Base-by-base conservation (phyloP, 495 filamentous ascomycete species). In the Usnea hakonensis region DNA sequence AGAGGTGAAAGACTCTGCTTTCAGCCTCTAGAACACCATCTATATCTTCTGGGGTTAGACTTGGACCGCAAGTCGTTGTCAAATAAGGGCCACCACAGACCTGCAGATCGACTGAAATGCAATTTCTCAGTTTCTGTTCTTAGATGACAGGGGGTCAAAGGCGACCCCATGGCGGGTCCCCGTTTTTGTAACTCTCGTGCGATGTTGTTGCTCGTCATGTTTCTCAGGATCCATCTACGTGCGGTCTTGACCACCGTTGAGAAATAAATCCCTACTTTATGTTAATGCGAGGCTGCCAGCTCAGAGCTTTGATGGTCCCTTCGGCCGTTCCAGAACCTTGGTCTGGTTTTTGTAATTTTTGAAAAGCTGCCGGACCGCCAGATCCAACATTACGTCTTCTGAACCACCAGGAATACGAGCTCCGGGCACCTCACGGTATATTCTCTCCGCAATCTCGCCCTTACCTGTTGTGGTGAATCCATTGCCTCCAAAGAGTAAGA, bases 351-450 rank as follows among this genome's bases (percentile, higher is more conserved):
- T 75, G 69, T 86, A 90, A 28, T 86, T 81, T 77, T 90, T 90
- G 55, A 90, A 83, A 53, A 90, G 72, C 69, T 90, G 87, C 36
- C 87, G 73, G 30, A 91, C 78, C 14, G 82, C 83, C 40, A 90
- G 71, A 74, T 90, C 88, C 1, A 90, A 75, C 70, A 90, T 74
- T 4, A 91, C 87, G 72, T 91, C 88, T 70, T 91, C 88, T 19
- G 81, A 85, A 0, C 88, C 88, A 55, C 87, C 88, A 0, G 87
- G 85, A 59, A 90, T 84, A 33, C 85, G 73, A 6, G 79, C 75
- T 7, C 80, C 82, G 35, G 81, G 82, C 14, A 87, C 85, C 67
- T 89, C 87, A 19, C 86, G 75, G 64, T 85, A 85, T 40, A 88
- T 88, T 28, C 78, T 48, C 44, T 90, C 86, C n/a, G 81, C 80